These are phyloP conservation scores for Scheffersomyces ergatensis DNA, from an alignment of 805 yeast species.

Conservation along the genomic window DNA sequence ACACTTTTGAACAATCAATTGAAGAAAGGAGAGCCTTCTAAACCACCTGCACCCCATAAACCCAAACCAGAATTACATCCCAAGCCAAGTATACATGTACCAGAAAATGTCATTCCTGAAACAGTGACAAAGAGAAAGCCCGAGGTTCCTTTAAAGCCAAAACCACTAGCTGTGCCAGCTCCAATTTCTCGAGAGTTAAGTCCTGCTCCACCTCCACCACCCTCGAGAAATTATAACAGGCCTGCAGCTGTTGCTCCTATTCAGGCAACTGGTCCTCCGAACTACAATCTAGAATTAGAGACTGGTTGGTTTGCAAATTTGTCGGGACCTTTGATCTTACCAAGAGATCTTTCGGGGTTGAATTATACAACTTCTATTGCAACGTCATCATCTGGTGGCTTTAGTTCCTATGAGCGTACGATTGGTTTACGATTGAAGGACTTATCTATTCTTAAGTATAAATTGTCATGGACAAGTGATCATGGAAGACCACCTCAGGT, in stretches of 20 bases:
- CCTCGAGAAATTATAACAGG: conserved; percentile 20
- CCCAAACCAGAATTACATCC: conserved; percentile 12
- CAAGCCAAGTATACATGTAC: conserved; percentile 6
- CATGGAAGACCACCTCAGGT: conserved; percentile 19
- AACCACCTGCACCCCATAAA: conserved; percentile 7
- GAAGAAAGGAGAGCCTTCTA: background rate
- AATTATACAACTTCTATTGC: conserved; percentile 25
- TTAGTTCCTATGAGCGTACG: conserved; percentile 16
- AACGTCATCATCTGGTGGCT: conserved; percentile 7
- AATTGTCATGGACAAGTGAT: conserved; percentile 39
- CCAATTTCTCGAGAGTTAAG: conserved; percentile 5
- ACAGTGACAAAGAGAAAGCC: conserved; percentile 4
- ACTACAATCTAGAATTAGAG: conserved; percentile 39
- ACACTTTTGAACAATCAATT: background rate
- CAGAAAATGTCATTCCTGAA: too few species aligned
- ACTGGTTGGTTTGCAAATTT: conserved; percentile 47
- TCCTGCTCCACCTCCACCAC: conserved; percentile 28
- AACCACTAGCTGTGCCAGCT: conserved; percentile 1
- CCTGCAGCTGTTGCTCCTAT: conserved; percentile 9
- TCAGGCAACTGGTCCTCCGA: conserved; percentile 23
- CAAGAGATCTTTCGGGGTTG: conserved; percentile 34
- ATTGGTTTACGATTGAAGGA: conserved; percentile 42
- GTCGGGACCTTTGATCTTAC: conserved; percentile 25
- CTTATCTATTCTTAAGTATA: conserved; percentile 33
- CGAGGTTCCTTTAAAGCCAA: conserved; percentile 2